Conservation (phyloP, 2,329 filamentous ascomycete species). For the Mycosphaerelloides madeirae region DNA sequence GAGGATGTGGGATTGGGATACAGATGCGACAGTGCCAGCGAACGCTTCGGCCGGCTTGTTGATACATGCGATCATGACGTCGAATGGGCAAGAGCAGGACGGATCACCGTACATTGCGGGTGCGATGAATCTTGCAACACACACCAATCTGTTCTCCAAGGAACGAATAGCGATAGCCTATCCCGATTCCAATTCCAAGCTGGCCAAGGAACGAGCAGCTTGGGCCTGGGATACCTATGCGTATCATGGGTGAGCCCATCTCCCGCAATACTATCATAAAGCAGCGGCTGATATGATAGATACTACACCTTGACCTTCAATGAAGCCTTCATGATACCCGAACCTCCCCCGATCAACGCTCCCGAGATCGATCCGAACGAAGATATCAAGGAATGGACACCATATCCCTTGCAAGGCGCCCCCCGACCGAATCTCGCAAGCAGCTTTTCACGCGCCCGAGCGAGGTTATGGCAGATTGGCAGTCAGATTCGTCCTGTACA, state of each 20-base stretch:
- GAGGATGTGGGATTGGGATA: slow-evolving; percentile 7
- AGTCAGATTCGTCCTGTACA: slow-evolving; percentile 4
- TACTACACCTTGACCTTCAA: slow-evolving; percentile 6
- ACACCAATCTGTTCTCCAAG: slow-evolving; percentile 2
- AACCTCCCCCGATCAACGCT: slow-evolving; percentile 1
- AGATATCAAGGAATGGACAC: slow-evolving; percentile 7
- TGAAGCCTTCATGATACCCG: not conserved
- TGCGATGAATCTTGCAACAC: slow-evolving; percentile 5
- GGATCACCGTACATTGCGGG: slow-evolving; percentile 4
- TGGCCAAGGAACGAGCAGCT: slow-evolving; percentile 2
- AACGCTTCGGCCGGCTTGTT: slow-evolving; percentile 9
- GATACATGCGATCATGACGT: slow-evolving; percentile 4
- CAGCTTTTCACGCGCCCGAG: slow-evolving; percentile 4
- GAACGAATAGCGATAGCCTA: not conserved
- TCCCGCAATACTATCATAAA: not conserved
- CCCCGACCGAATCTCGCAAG: slow-evolving; percentile 6
- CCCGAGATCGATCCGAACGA: slow-evolving; percentile 1
- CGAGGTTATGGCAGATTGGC: slow-evolving; percentile 6
- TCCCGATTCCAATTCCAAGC: not conserved
- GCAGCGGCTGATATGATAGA: not conserved
- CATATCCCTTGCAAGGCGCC: slow-evolving; percentile 3
- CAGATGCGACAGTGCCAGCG: slow-evolving; percentile 5
- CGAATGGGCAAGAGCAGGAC: slow-evolving; percentile 8
- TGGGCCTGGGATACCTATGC: slow-evolving; percentile 10
- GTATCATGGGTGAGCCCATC: slow-evolving; percentile 6